phyloP scores from a whole-genome alignment of 2,329 filamentous ascomycete species.

The Byssoonygena ceratinophila region DNA sequence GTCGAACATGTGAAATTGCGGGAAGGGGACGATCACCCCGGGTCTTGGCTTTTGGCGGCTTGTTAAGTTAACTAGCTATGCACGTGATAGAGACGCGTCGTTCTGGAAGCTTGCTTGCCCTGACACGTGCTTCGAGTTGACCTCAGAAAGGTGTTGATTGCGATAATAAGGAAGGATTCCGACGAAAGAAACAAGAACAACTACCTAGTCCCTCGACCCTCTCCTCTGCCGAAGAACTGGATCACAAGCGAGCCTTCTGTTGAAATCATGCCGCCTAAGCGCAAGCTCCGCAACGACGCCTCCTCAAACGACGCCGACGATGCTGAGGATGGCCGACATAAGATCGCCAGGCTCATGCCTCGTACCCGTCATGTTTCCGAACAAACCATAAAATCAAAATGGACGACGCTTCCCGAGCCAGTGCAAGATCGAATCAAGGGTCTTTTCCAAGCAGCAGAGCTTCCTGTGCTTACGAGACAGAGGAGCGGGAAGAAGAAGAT shows the following conservation, averaged over 20 bases:
- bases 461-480: conserved; percentile 35
- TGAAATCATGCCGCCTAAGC: conserved; percentile 9
- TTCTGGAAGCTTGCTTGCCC: conserved; percentile 1
- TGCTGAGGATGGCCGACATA: conserved; percentile 4
- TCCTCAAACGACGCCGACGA: neutral
- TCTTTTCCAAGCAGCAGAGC: conserved; percentile 34
- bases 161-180: no score
- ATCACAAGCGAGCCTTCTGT: no score
- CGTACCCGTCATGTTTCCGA: conserved; percentile 35
- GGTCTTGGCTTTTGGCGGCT: no score
- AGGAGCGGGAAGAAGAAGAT: conserved; percentile 35
- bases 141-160: no score
- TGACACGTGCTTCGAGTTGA: conserved; percentile 1
- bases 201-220: no score
- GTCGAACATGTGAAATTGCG: conserved; percentile 4
- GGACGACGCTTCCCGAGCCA: conserved; percentile 35
- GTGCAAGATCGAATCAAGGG: conserved; percentile 35
- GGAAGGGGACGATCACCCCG: neutral
- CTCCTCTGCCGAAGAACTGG: neutral
- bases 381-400: conserved; percentile 38
- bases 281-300: conserved; percentile 3
- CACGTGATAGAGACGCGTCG: neutral
- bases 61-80: neutral
- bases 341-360: conserved; percentile 31
- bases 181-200: no score